phyloP scores from a whole-genome alignment of 441 rosid genomes.

The Hura crepitans region DNA sequence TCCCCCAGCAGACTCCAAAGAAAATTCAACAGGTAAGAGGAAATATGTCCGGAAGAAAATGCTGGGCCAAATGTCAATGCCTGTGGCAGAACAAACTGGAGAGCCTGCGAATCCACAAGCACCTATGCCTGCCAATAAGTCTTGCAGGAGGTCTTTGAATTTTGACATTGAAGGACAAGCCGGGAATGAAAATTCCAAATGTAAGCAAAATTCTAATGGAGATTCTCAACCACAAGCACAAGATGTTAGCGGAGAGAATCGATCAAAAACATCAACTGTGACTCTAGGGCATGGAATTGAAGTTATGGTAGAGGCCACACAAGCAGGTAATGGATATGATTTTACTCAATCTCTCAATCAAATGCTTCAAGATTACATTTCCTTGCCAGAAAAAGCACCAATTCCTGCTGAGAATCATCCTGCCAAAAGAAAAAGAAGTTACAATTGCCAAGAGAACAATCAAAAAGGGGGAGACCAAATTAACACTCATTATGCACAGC shows the following conservation, averaged over 20 bases:
- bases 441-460: constrained; percentile 13
- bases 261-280: constrained; percentile 28
- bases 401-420: constrained; percentile 28
- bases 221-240: constrained; percentile 30
- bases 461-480: constrained; percentile 21
- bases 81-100: constrained; percentile 31
- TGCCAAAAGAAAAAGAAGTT: constrained; percentile 20
- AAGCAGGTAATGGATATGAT: constrained; percentile 29
- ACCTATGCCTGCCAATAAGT: constrained; percentile 30
- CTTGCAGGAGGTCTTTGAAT: constrained; percentile 60
- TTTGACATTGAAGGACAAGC: constrained; percentile 53
- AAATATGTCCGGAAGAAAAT: constrained; percentile 51
- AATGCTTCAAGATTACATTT: constrained; percentile 25
- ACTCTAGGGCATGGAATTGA: constrained; percentile 34
- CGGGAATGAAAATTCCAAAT: constrained; percentile 21
- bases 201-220: constrained; percentile 18
- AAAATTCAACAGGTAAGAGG: constrained; percentile 47
- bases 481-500: constrained; percentile 16
- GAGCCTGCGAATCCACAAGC: constrained; percentile 29
- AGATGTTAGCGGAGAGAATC: constrained; percentile 21
- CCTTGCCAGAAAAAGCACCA: constrained; percentile 36
- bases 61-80: constrained; percentile 35
- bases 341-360: constrained; percentile 28
- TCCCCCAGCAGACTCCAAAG: constrained; percentile 19
- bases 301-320: constrained; percentile 30